Conservation (phyloP, 192 early-diverging fungal genomes). For the Coemansia pectinata region DNA sequence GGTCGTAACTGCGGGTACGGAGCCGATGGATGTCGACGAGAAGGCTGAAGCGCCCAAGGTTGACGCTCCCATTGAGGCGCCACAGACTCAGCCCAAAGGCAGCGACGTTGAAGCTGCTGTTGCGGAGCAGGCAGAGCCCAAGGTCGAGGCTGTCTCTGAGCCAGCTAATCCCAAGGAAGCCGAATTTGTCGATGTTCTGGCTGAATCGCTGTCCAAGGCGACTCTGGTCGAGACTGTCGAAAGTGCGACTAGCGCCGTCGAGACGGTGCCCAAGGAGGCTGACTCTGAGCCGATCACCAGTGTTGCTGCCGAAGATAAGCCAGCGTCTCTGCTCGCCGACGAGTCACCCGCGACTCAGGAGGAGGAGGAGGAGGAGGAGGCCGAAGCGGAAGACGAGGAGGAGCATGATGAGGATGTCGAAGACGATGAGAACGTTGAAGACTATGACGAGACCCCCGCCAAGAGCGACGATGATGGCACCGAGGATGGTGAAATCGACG, state of each 20-base stretch:
- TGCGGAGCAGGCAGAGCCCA: slow-evolving; percentile 12
- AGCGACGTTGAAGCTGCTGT: slow-evolving; percentile 9
- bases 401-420: slow-evolving; percentile 21
- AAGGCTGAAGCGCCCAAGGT: slow-evolving; percentile 7
- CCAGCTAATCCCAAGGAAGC: slow-evolving; percentile 14
- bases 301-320: slow-evolving; percentile 15
- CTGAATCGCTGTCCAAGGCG: slow-evolving; percentile 31
- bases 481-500: slow-evolving; percentile 36
- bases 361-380: slow-evolving; percentile 13
- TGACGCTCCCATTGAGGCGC: background rate
- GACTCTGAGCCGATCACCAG: slow-evolving; percentile 29
- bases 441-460: slow-evolving; percentile 14
- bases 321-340: slow-evolving; percentile 5
- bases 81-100: slow-evolving; percentile 20
- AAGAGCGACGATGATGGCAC: slow-evolving; percentile 10
- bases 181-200: slow-evolving; percentile 13
- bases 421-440: slow-evolving; percentile 20
- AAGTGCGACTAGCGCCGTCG: background rate
- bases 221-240: slow-evolving; percentile 12
- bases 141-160: slow-evolving; percentile 6
- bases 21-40: slow-evolving; percentile 34
- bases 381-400: slow-evolving; percentile 2
- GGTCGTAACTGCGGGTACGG: slow-evolving; percentile 4
- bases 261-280: slow-evolving; percentile 28
- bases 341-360: background rate